Conservation (phyloP, 1,284 basidiomycete genomes). For the Ustilago shanxiensis region DNA sequence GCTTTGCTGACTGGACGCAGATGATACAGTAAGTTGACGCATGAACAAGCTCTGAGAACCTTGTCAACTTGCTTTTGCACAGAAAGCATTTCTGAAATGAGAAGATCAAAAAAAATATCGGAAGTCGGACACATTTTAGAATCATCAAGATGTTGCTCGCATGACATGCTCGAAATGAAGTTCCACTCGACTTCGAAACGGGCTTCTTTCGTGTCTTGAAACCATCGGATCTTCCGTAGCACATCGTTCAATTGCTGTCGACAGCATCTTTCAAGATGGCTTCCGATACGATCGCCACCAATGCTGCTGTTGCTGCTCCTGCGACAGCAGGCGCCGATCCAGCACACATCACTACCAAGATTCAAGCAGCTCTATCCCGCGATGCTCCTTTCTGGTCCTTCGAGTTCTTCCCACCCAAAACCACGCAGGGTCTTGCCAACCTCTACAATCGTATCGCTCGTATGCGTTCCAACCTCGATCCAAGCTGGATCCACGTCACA, state of each 20-base stretch:
- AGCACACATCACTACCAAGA: conserved; percentile 50
- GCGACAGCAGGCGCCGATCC: too few relatives aligned
- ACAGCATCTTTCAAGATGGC: neutral
- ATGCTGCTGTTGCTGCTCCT: neutral
- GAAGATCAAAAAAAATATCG: neutral
- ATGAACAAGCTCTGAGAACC: neutral
- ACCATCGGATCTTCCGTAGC: neutral
- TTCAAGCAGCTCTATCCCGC: conserved; percentile 13
- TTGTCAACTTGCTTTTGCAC: too few relatives aligned
- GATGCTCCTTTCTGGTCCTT: conserved; percentile 73
- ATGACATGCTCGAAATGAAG: conserved; percentile 1
- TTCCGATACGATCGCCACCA: neutral
- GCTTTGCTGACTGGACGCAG: conserved; percentile 3
- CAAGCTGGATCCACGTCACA: conserved; percentile 78
- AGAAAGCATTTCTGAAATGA: neutral
- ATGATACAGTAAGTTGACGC: neutral
- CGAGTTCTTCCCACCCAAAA: conserved; percentile 97
- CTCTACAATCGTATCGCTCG: conserved; percentile 64
- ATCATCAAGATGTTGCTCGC: conserved; percentile 6
- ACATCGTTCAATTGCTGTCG: neutral
- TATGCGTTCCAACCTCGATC: conserved; percentile 78
- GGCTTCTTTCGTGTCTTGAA: neutral
- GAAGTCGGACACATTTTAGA: conserved; percentile 11
- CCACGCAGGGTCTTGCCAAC: conserved; percentile 85
- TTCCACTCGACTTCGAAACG: neutral